Base-by-base conservation (phyloP, 441 rosid genomes). In the Macaranga tanarius region DNA sequence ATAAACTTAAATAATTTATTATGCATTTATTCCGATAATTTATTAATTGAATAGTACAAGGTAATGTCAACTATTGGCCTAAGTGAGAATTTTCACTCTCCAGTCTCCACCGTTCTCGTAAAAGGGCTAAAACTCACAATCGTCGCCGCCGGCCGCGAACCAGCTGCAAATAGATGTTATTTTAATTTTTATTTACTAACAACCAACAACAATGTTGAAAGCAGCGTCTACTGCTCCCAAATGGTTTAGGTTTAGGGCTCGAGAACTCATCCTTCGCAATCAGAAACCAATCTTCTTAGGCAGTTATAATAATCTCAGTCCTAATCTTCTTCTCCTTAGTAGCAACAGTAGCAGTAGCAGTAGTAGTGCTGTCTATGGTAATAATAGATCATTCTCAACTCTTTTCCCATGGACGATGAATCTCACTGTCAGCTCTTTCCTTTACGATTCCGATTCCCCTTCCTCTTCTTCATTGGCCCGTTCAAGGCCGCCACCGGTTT, bases 391-490 rank as follows among this genome's bases (percentile, higher is more conserved):
- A 59, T 66, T 57, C 76, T 75, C 78, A 42, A 74, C 50, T 62
- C 65, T 52, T 59, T 63, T 23, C 44, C 69, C 59, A 55, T 42
- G 75, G 58, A 78, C 51, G 56, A 70, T 44, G 23, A 17, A 38
- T 65, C 55, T 75, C 38, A 42, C 34, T 52, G 40, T 83, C 80
- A 77, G 76, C 28, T 75, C 83, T 54, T 87, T 80, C 70, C 81
- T 81, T 25, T 77, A 79, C 22, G 78, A 75, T 62, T 77, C 38
- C 6, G 38, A 34, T 34, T 34, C 38, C 38, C 2, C 38, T 34
- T 34, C 38, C 38, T 34, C 38, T 34, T 34, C 38, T 34, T 34
- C 38, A 0, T 34, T 34, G 38, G 38, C 38, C 38, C 38, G 38
- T 34, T 7, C 84, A 17, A 23, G 45, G 54, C 74, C 64, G 44